Evolutionary conservation across 1,139 yeast genomes (phyloP).

Genomic region (Candida labiduridarum): DNA sequence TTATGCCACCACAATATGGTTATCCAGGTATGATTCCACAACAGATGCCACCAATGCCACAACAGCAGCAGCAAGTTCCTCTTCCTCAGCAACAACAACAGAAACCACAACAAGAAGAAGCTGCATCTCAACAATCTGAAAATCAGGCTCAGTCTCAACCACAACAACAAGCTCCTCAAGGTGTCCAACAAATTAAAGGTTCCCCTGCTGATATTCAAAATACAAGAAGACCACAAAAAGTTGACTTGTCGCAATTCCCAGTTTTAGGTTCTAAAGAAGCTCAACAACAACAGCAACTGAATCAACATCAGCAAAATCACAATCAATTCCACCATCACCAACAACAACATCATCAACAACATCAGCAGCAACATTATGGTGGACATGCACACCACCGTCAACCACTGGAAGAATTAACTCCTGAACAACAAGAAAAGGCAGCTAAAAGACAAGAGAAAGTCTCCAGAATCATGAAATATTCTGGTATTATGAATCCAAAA

Average conservation of each 20-base stretch:
- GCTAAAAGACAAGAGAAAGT: conserved; percentile 79
- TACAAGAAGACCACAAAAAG: conserved; percentile 22
- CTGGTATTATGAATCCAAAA: conserved; percentile 95
- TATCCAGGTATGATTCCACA: conserved; percentile 30
- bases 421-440: conserved; percentile 55
- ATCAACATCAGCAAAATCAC: conserved; percentile 16
- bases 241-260: conserved; percentile 52
- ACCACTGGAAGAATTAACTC: conserved; percentile 38
- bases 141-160: too few relatives aligned
- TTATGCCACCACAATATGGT: conserved; percentile 46
- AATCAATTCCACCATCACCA: conserved; percentile 31
- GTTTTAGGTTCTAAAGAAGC: conserved; percentile 50
- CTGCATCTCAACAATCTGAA: conserved; percentile 15
- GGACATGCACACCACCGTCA: conserved; percentile 22
- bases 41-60: conserved; percentile 28
- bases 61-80: conserved; percentile 22
- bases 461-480: conserved; percentile 74
- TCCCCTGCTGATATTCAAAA: neutral
- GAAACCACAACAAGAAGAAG: conserved; percentile 18
- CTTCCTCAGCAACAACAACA: conserved; percentile 16
- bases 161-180: conserved; percentile 13
- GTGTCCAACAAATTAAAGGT: conserved; percentile 7
- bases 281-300: conserved; percentile 15
- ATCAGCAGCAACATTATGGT: conserved; percentile 16
- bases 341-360: conserved; percentile 19